phyloP scores from a whole-genome alignment of 164 flowering plant species.

The Tinospora cordifolia region DNA sequence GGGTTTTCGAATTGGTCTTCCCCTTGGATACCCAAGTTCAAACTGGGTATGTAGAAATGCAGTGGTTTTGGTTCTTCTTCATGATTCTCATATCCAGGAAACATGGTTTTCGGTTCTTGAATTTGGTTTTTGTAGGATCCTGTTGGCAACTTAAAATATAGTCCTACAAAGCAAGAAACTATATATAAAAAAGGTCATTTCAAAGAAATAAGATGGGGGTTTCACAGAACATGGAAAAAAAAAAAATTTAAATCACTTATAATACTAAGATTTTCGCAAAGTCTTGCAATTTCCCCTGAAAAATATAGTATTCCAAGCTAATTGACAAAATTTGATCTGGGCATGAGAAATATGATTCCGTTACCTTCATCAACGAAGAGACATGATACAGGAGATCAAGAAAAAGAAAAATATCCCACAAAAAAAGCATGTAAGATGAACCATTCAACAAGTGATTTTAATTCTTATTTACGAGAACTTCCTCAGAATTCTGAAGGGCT shows the following conservation, averaged over 20 bases:
- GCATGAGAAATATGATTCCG: not conserved
- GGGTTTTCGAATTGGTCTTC: not conserved
- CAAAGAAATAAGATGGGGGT: too few species aligned
- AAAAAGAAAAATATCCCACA: too few species aligned
- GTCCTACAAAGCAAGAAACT: not conserved
- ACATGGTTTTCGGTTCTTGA: not conserved
- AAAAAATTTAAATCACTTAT: too few species aligned
- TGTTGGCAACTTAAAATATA: not conserved
- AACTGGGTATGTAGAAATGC: not conserved
- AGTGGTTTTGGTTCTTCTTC: conserved; percentile 1
- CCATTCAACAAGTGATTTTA: not conserved
- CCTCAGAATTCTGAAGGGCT: not conserved
- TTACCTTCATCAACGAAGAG: not conserved
- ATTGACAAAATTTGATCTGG: conserved; percentile 1
- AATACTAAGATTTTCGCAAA: too few species aligned
- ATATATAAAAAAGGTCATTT: not conserved
- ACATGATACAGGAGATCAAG: not conserved
- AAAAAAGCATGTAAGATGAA: too few species aligned
- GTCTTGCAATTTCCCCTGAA: too few species aligned
- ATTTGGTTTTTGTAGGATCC: not conserved
- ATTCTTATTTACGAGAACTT: not conserved
- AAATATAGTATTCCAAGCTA: not conserved
- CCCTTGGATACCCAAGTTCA: conserved; percentile 1
- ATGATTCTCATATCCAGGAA: not conserved
- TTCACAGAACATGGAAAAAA: too few species aligned